A percentile compares a stretch with the other conserved stretches of the same genome.
Conservation (phyloP, 768 basidiomycete species). For the Hydnomerulius pinastri region DNA sequence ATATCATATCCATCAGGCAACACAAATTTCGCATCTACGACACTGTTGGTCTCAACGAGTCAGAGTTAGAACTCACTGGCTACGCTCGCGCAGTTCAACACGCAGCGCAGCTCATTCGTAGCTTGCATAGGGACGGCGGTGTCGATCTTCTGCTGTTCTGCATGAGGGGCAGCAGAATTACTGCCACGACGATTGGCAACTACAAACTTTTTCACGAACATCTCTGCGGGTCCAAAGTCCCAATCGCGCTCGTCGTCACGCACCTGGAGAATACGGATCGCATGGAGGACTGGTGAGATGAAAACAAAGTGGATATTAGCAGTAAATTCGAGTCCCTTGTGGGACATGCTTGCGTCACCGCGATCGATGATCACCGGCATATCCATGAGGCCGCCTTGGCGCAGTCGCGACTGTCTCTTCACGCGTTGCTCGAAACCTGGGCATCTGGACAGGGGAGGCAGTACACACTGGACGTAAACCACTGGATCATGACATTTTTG, state of each 20-base stretch:
- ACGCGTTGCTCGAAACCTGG: slow-evolving; percentile 23
- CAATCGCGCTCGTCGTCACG: slow-evolving; percentile 41
- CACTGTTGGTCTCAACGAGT: slow-evolving; percentile 32
- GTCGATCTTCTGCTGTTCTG: slow-evolving; percentile 42
- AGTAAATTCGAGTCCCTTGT: no score
- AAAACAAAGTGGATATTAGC: slow-evolving; percentile 17
- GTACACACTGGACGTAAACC: slow-evolving; percentile 9
- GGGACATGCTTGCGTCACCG: no score
- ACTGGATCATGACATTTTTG: slow-evolving; percentile 27
- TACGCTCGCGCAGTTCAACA: slow-evolving; percentile 23
- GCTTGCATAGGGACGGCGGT: slow-evolving; percentile 30
- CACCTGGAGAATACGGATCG: slow-evolving; percentile 32
- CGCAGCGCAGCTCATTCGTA: slow-evolving; percentile 30
- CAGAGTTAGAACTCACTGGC: slow-evolving; percentile 2
- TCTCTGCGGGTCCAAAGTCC: slow-evolving; percentile 39
- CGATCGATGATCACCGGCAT: not conserved
- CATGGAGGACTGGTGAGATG: slow-evolving; percentile 38
- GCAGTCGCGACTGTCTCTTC: slow-evolving; percentile 16
- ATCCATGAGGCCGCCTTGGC: slow-evolving; percentile 7
- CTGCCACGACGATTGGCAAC: slow-evolving; percentile 26
- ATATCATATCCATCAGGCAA: slow-evolving; percentile 23
- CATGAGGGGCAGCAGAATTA: slow-evolving; percentile 33
- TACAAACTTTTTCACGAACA: slow-evolving; percentile 39
- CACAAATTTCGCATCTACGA: slow-evolving; percentile 32
- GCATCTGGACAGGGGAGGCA: slow-evolving; percentile 19